Base-by-base conservation (phyloP, 1,284 basidiomycete genomes). In the Ustilago nuda region DNA sequence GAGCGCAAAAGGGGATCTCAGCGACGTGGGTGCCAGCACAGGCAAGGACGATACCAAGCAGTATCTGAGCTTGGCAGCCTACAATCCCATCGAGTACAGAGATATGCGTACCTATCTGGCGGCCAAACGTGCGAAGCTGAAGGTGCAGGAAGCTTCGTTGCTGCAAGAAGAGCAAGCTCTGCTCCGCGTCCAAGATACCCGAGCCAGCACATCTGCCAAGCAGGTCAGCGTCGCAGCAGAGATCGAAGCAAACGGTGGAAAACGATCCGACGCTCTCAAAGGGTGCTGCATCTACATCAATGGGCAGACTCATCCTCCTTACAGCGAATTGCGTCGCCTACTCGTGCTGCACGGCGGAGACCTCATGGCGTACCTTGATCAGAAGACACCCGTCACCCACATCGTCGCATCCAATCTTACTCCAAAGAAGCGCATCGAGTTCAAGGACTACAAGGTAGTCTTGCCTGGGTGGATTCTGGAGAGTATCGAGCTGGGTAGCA, bases 371-470 rank as follows among this genome's bases (percentile, higher is more conserved):
- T 95, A 95, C 84, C 88, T 96, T 27, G 92, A 93, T 85, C 91
- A 89, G 85, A 94, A 94, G 84, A 58, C 67, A 15, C 74, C 80
- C 11, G 71, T 72, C 45, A 95, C 94, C 0, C 94, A 95, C 84
- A 92, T 98, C 76, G 89, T 99, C 62, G 95, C 96, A 0, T 92
- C 92, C 65, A 92, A 93, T 27, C 89, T 99, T 37, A 98, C 96
- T 0, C 91, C 94, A 0, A 91, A 91, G 59, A 98, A 98, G 87
- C 89, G 94, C 54, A 89, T 90, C 53, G 94, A 97, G 79, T 97
- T 95, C 86, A 90, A 92, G 82, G 87, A 91, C 58, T 92, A 96
- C 90, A 95, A 94, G 82, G 92, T 98, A 12, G 94, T 93, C 35
- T 88, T 88, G 39, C 94, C 94, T 0, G 91, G 92, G 66, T 99